These are phyloP conservation scores for Vickermania ingenoplastis DNA, from an alignment of 208 protist species.

Conservation along the genomic window DNA sequence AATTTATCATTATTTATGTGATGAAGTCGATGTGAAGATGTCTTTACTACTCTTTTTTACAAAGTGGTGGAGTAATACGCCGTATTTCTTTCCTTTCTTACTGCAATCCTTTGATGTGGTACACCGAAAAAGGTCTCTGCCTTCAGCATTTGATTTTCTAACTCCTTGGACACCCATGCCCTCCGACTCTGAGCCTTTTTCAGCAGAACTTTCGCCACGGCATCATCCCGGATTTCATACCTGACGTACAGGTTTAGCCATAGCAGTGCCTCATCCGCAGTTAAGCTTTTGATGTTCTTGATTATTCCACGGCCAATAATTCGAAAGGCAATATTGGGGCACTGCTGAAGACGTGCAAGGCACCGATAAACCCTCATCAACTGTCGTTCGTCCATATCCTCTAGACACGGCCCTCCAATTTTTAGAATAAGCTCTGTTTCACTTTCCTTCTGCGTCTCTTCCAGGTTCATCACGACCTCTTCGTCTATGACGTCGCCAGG, in stretches of 20 bases:
- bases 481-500: slow-evolving; percentile 22
- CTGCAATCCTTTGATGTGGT: neutral
- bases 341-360: slow-evolving; percentile 10
- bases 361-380: slow-evolving; percentile 51
- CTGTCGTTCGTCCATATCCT: slow-evolving; percentile 29
- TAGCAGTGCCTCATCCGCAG: slow-evolving; percentile 30
- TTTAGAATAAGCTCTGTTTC: slow-evolving; percentile 31
- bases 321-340: slow-evolving; percentile 48
- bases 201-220: slow-evolving; percentile 39
- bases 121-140: slow-evolving; percentile 1
- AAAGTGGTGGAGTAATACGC: neutral
- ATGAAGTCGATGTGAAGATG: too few species aligned
- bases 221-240: slow-evolving; percentile 47
- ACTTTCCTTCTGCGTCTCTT: slow-evolving; percentile 14
- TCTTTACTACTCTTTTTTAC: too few species aligned
- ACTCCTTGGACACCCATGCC: neutral
- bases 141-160: neutral
- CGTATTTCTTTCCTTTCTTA: neutral
- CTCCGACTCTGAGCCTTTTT: neutral
- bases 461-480: slow-evolving; percentile 40
- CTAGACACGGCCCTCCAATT: slow-evolving; percentile 13
- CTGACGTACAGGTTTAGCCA: slow-evolving; percentile 63
- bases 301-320: slow-evolving; percentile 43
- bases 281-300: slow-evolving; percentile 16
- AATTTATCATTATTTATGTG: too few species aligned